phyloP scores from a whole-genome alignment of 768 basidiomycete species.

The Pleurotus sapidus region DNA sequence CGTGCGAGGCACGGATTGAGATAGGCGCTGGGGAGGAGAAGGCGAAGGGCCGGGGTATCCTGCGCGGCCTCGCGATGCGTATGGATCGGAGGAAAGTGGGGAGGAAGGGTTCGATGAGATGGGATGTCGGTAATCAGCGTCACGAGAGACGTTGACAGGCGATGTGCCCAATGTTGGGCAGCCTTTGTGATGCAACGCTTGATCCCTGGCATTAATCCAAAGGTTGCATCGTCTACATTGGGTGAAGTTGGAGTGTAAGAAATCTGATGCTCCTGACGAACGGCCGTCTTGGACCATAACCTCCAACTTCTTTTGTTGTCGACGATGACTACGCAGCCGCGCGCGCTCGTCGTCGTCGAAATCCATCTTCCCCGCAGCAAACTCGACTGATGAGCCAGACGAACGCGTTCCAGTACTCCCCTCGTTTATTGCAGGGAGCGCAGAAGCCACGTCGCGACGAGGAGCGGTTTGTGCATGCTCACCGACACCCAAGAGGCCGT shows the following conservation, averaged over 20 bases:
- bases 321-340: constrained; percentile 1
- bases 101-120: background rate
- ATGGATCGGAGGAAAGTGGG: constrained; percentile 1
- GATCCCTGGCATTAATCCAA: constrained; percentile 7
- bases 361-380: constrained; percentile 2
- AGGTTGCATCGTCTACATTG: constrained; percentile 6
- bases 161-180: constrained; percentile 4
- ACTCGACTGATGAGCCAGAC: constrained; percentile 3
- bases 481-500: constrained; percentile 7
- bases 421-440: constrained; percentile 1
- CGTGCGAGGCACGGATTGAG: constrained; percentile 3
- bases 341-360: constrained; percentile 4
- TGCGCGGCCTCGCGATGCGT: background rate
- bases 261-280: background rate
- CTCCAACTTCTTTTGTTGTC: constrained; percentile 7
- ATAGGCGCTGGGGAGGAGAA: background rate
- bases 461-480: constrained; percentile 4
- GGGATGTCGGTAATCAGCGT: constrained; percentile 1
- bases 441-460: constrained; percentile 1
- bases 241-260: constrained; percentile 1
- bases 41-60: constrained; percentile 1
- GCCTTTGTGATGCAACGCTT: constrained; percentile 7
- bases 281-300: background rate
- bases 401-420: constrained; percentile 4
- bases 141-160: constrained; percentile 1